Base-by-base conservation (phyloP, 73 alveolate species). In the Paramecium sexaurelia region DNA sequence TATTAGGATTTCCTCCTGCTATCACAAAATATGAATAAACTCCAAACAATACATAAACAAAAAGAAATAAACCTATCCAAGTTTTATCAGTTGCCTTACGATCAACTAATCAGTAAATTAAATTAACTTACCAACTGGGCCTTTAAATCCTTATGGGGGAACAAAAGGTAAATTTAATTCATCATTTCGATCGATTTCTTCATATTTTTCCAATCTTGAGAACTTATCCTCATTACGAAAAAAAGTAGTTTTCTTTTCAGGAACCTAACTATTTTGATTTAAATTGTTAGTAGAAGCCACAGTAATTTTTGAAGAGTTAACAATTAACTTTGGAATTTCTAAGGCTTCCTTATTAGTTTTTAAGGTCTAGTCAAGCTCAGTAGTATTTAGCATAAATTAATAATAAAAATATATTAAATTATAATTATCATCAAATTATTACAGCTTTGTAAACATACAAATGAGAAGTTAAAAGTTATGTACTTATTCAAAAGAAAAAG, bases 81-180 rank as follows among this genome's bases (percentile, higher is more conserved):
- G 20, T n/a, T 29, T 43, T 67, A 82, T 88, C 87, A 8, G 94
- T 88, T 32, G 91, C 66, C 43, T 61, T 43, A 45, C 94, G 75
- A 39, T 88, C 91, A 39, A 47, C 91, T 88, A 85, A 40, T 22
- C 27, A n/a, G 61, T 47, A 35, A 36, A 51, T 24, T 56, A 26
- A 24, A 55, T 8, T 45, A 4, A 33, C 66, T 26, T 86, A 86
- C 93, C 93, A 22, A 88, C 83, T 37, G 87, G 85, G 4, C 94
- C 94, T 43, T 88, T 88, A 75, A 88, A 88, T 27, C 87, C 94
- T 45, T 88, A 88, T 26, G 87, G 85, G 3, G 94, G 94, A 32
- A 88, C 83, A 71, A 88, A 88, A 17, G 66, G 68, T 40, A 37
- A 39, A 40, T 88, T 88, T 39, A 56, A 69, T 41, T 51, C 40